Evolutionary conservation across 208 protist genomes (phyloP).

Genomic region (Acanthamoeba healyi): DNA sequence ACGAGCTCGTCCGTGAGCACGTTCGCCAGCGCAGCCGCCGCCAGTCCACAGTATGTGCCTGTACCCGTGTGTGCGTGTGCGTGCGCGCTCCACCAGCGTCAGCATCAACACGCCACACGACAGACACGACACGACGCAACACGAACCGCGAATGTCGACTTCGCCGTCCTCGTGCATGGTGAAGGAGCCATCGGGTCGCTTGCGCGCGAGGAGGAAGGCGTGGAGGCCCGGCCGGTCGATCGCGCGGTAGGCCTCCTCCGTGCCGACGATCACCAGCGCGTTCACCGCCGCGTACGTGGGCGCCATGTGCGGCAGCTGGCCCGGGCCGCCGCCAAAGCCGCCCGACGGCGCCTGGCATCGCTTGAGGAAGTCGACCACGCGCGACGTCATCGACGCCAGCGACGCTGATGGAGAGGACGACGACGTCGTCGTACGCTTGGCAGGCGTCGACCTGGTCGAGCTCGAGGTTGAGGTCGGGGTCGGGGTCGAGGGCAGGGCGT

Average conservation of each 20-base stretch:
- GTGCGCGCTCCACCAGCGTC: too few species aligned
- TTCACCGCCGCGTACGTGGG: slow-evolving; percentile 92
- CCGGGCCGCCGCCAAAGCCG: slow-evolving; percentile 91
- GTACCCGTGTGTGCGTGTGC: too few species aligned
- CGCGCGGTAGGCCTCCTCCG: slow-evolving; percentile 75
- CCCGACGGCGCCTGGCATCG: slow-evolving; percentile 85
- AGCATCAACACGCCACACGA: neutral
- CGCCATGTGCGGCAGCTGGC: slow-evolving; percentile 90
- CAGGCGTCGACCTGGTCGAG: too few species aligned
- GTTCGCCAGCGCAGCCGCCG: slow-evolving; percentile 79
- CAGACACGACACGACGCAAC: neutral
- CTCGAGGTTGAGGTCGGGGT: neutral
- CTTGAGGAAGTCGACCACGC: slow-evolving; percentile 79
- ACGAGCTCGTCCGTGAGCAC: slow-evolving; percentile 80
- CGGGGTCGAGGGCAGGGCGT: slow-evolving; percentile 34
- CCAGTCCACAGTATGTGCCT: slow-evolving; percentile 86
- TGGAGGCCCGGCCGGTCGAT: slow-evolving; percentile 80
- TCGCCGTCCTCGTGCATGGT: slow-evolving; percentile 90
- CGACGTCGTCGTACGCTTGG: neutral
- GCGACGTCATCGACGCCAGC: neutral
- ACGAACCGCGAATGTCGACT: slow-evolving; percentile 83
- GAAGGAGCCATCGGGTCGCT: slow-evolving; percentile 87
- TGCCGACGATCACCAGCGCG: slow-evolving; percentile 86
- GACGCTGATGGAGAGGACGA: neutral
- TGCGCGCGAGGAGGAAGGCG: slow-evolving; percentile 81